Evolutionary conservation across 768 basidiomycete species (phyloP).

Genomic region (Lanmaoa pseudosensibilis): DNA sequence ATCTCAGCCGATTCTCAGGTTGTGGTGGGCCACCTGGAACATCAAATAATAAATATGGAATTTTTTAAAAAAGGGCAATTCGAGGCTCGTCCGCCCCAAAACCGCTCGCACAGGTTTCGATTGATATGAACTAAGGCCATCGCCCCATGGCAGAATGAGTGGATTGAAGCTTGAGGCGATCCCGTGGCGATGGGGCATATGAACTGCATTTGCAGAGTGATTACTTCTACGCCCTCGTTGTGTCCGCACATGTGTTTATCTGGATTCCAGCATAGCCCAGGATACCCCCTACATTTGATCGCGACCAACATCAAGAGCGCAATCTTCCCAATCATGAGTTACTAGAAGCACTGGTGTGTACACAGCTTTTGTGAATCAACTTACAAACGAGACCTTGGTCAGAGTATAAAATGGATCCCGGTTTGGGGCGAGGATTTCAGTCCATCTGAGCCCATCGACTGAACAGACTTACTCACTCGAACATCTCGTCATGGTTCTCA

Average conservation of each 20-base stretch:
- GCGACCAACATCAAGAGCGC: background rate
- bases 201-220: background rate
- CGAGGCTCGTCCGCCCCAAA: background rate
- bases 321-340: background rate
- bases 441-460: background rate
- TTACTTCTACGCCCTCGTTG: background rate
- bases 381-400: background rate
- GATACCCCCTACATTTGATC: background rate
- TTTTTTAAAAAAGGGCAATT: background rate
- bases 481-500: slow-evolving; percentile 40
- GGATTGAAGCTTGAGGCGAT: background rate
- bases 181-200: background rate
- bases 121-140: background rate
- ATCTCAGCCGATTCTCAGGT: too few species aligned
- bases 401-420: slow-evolving; percentile 3
- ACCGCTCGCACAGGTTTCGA: background rate
- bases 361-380: background rate
- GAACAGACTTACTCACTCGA: background rate
- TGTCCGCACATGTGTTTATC: background rate
- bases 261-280: background rate
- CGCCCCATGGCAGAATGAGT: too few species aligned
- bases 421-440: background rate
- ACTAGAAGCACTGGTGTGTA: background rate
- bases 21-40: too few species aligned
- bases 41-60: too few species aligned